Percentiles rank a stretch among this genome's conserved stretches.
Conservation (phyloP, 208 protist species). For the Crithidia sp. region DNA sequence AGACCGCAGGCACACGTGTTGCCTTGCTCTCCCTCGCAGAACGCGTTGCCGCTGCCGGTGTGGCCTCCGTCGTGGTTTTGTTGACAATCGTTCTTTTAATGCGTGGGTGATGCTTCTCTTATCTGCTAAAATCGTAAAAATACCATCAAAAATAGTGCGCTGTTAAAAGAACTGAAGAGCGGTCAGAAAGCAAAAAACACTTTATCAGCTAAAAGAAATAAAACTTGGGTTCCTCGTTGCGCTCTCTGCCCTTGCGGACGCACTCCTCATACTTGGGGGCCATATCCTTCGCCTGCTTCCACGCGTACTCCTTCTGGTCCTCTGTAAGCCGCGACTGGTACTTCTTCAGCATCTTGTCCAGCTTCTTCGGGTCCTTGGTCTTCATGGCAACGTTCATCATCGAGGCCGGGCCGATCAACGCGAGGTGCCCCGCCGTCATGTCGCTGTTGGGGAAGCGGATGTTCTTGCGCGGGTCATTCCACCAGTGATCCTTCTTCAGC, state of each 20-base stretch:
- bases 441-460: conserved; percentile 80
- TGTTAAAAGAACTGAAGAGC: background rate
- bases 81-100: no score
- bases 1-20: background rate
- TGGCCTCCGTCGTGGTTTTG: no score
- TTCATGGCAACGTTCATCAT: conserved; percentile 93
- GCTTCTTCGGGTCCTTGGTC: conserved; percentile 74
- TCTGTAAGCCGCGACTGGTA: conserved; percentile 82
- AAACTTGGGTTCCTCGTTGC: conserved; percentile 85
- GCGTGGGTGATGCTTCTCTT: no score
- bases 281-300: conserved; percentile 90
- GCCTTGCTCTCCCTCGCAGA: no score
- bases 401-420: conserved; percentile 81
- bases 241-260: conserved; percentile 76
- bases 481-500: conserved; percentile 91
- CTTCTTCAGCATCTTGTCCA: conserved; percentile 89
- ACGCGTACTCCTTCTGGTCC: conserved; percentile 87
- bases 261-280: conserved; percentile 86
- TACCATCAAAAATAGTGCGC: no score
- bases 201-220: conserved; percentile 78
- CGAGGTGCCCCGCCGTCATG: conserved; percentile 80
- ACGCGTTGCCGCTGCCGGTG: no score
- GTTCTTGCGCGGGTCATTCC: conserved; percentile 87
- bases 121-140: no score
- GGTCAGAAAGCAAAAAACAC: no score